Base-by-base conservation (phyloP, 805 yeast species). In the Yamadazyma sp. region DNA sequence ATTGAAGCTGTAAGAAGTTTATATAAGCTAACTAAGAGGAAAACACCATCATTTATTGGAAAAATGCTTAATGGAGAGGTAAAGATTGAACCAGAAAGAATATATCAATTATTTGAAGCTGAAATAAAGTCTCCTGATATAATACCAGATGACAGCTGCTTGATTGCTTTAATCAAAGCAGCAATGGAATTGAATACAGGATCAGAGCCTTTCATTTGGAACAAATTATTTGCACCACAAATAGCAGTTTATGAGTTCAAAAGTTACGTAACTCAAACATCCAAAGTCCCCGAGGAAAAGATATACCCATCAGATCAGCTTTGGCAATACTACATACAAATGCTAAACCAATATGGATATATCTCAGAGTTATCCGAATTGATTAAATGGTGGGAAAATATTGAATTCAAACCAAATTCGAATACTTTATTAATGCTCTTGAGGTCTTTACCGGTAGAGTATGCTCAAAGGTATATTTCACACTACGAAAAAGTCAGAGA, bases 241-340 rank as follows among this genome's bases (percentile, higher is more conserved):
- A 62, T 78, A 17, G 79, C 84, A 0, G 64, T 78, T 2, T 69
- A 63, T 24, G 85, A 81, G 50, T 75, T 81, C 54, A 69, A 75
- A 38, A 62, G 67, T 1, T 58, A 72, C 26, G 68, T 53, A 4
- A 45, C 27, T 26, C 28, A 3, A 26, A 33, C 47, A 47, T 21
- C 43, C n/a, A 38, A 9, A 31, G 23, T 21, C 5, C n/a, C 14
- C 14, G 55, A n/a, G 44, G 56, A 28, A 9, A 31, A 35, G 15
- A 31, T 76, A 0, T 57, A 54, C 23, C 83, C 85, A 0, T 57
- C 66, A 4, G 67, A 69, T 28, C 52, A 53, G 15, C 53, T 80
- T 20, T 71, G 86, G 70, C 62, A 60, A 14, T 47, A 55, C n/a
- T 82, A 82, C 44, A 73, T 82, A 13, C 49, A 60, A 10, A 56